Base-by-base conservation (phyloP, 2,329 filamentous ascomycete genomes). In the Colletotrichum graminicola region DNA sequence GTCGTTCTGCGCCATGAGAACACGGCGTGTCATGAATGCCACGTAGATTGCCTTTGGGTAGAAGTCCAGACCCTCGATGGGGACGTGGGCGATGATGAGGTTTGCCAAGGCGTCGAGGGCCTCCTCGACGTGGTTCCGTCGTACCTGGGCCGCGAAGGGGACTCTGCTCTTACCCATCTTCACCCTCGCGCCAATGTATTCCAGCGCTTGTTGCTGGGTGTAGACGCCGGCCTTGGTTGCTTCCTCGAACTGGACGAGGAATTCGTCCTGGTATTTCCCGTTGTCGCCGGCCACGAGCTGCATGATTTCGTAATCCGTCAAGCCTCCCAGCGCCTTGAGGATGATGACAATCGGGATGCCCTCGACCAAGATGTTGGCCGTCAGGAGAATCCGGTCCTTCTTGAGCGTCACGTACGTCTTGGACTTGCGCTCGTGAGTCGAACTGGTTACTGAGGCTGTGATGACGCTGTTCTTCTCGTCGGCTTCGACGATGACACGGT, bases 21-120 rank as follows among this genome's bases (percentile, higher is more conserved):
- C 95, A 80, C 95, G 90, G n/a, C 96, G 92, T 36, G 94, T 94
- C 96, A 99, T 99, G 85, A 97, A 94, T 59, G 95, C 95, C 66
- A 99, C 90, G 77, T 98, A 99, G 11, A 98, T 89, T 29, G 95
- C 95, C 80, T 99, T 99, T n/a, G 95, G 95, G 67, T 96, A 91
- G 80, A 98, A 98, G 78, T 99, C 95, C 75, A 97, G 89, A 56
- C 94, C 94, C 76, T 94, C 90, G 47, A 99, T 95, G 6, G 94
- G 92, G 39, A 99, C 95, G 76, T 99, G 96, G 8, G 96, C 95
- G 72, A 99, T 94, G 73, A 99, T 93, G 66, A 98, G 92, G 77
- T 94, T 95, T 23, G 95, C 93, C 51, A 99, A 87, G 26, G 95
- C 95, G 80, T 99, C 96, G 1, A 99, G 88, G 4, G 94, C 96